Base-by-base conservation (phyloP, 805 yeast species). In the Ogataea chonburiensis region DNA sequence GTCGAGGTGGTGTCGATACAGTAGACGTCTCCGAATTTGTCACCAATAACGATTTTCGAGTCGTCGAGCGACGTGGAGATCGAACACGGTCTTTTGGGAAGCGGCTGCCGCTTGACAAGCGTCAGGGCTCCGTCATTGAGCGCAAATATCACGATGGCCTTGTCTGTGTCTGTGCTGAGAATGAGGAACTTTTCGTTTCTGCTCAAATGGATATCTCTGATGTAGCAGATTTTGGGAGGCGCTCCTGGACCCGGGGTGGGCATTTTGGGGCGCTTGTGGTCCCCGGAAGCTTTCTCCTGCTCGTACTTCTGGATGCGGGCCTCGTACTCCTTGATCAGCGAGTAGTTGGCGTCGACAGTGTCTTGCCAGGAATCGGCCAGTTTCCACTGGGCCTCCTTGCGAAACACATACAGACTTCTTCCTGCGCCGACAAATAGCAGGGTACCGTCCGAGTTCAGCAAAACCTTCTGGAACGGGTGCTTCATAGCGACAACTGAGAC, bases 11-110 rank as follows among this genome's bases (percentile, higher is more conserved):
- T 61, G 2, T 71, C 63, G 24, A 86, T 66, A 1, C 71, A 59
- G 58, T 86, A 93, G 5, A 88, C 96, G 61, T 93, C 99, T 31
- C 98, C 98, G 56, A 91, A 93, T 65, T 93, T 93, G 60, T 93
- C 98, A 14, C 95, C 96, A 16, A 89, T 73, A 3, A 87, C 58
- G 6, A 89, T 60, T 10, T 64, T 61, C 6, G 53, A 46, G 41
- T 73, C 77, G 38, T 75, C 75, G 22, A 62, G 61, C 21, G 81
- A 70, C 1, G 79, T 63, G 6, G 86, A 68, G 13, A 88, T 68
- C 2, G 96, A 80, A 48, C 87, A 81, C n/a, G 98, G 98, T 61
- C 98, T 79, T 60, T 91, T 91, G 23, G 96, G 88, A 53, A 86
- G 82, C 5, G 75, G 72, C 55, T 87, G 91, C 52, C 91, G 77